Conservation (phyloP, 2,329 filamentous ascomycete genomes). For the Drechmeria coniospora region DNA sequence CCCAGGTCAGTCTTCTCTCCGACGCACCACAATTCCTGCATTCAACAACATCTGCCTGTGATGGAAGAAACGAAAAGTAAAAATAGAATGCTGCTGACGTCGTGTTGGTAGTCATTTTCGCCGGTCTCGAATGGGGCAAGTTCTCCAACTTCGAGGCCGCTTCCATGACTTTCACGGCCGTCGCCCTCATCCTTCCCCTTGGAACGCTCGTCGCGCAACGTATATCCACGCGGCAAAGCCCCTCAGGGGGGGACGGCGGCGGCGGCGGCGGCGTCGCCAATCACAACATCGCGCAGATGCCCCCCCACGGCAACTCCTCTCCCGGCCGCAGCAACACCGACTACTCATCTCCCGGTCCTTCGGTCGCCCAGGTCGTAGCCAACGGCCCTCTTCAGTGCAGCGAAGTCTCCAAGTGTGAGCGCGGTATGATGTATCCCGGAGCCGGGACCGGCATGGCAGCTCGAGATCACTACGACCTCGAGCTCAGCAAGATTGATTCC, state of each 20-base stretch:
- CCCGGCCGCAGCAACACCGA: background rate
- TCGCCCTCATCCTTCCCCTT: slow-evolving; percentile 35
- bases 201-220: slow-evolving; percentile 36
- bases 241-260: background rate
- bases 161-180: slow-evolving; percentile 32
- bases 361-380: no score
- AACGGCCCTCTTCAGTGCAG: no score
- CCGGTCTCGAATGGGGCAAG: slow-evolving; percentile 27
- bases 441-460: slow-evolving; percentile 4
- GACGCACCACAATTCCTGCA: no score
- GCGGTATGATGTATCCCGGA: background rate
- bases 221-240: slow-evolving; percentile 16
- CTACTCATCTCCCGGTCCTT: no score
- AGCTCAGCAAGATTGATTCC: slow-evolving; percentile 16
- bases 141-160: slow-evolving; percentile 31
- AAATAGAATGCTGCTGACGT: no score
- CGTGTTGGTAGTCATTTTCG: slow-evolving; percentile 30
- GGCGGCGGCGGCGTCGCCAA: background rate
- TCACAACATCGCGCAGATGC: background rate
- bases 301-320: background rate
- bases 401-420: background rate
- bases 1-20: slow-evolving; percentile 35
- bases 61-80: no score
- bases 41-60: no score
- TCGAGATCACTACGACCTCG: slow-evolving; percentile 14